Evolutionary conservation across 768 basidiomycete species (phyloP), one percentile per base, ranked within the genome.

Genomic region (Thelephora aurantiotincta): DNA sequence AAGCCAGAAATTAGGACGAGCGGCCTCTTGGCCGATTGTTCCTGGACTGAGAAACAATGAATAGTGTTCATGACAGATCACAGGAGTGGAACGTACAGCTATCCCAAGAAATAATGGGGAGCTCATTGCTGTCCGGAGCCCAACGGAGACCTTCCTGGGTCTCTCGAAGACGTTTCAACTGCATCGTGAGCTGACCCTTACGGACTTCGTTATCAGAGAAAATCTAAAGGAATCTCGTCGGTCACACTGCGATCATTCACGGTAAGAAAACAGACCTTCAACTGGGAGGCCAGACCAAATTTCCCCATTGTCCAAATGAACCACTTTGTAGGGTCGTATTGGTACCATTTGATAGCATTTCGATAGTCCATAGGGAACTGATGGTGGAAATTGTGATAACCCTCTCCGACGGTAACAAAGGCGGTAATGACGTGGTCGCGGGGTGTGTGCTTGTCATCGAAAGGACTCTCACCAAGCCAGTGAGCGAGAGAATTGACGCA

Each of bases 381-480:
- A 59, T 97, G 92, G 68, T 97, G 92, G 77, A 94, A 94, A 66
- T 97, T 97, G 72, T 97, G 92, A 69, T 97, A 97, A 13, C 92
- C 92, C 64, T 97, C 92, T 47, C 92, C 92, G 57, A 93, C 81
- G 34, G 92, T 96, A 51, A 79, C 82, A 26, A 96, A 68, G 2
- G 92, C 92, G 26, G 91, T 93, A 60, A 93, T 60, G 51, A 91
- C 61, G 64, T 93, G 91, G 64, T 94, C 90, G 46, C 82, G 74
- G 14, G 92, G 91, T 7, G 88, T 85, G 64, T 92, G 88, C 68
- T 92, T 93, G 76, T 92, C 88, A 65, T 94, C 91, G 58, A 91
- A 94, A 19, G 90, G 87, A 6, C 83, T 68, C 51, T 91, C 90
- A 44, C 92, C 92, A 51, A 97, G 78, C 88, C 88, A 96, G 65